phyloP scores from a whole-genome alignment of 805 yeast genomes.

The Saturnispora zaruensis region DNA sequence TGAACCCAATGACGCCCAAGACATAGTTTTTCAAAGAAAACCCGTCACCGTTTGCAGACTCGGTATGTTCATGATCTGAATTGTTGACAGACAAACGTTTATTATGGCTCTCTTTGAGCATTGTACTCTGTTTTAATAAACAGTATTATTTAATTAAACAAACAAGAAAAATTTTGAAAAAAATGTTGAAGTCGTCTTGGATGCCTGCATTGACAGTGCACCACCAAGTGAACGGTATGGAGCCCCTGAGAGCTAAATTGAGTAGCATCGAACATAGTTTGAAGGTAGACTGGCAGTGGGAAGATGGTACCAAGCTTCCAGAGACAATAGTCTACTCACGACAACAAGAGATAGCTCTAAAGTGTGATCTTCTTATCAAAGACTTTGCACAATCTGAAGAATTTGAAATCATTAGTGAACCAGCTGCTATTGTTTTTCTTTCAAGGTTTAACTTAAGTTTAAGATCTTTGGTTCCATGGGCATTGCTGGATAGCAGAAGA shows the following conservation, averaged over 20 bases:
- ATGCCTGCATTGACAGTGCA: neutral
- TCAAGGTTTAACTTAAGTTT: neutral
- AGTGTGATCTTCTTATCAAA: neutral
- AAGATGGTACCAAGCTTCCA: neutral
- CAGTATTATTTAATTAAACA: neutral
- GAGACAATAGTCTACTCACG: neutral
- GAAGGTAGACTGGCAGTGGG: neutral
- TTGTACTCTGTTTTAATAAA: neutral
- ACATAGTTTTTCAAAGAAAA: neutral
- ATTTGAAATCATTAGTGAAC: neutral
- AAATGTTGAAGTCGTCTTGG: neutral
- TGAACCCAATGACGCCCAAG: slow-evolving; percentile 1
- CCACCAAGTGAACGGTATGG: neutral
- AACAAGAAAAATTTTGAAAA: neutral
- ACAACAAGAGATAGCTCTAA: neutral
- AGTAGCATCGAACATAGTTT: neutral
- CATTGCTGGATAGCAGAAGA: neutral
- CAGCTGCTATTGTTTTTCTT: neutral
- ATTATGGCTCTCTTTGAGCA: slow-evolving; percentile 3
- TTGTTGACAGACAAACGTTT: neutral
- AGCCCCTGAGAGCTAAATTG: neutral
- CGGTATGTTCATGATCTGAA: neutral
- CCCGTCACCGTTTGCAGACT: neutral
- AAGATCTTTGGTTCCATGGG: slow-evolving; percentile 7
- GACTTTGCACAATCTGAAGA: neutral